Evolutionary conservation across 352 stramenopile genomes (phyloP), one percentile per base, ranked within the genome.

Genomic region (Nothophytophthora sp.): DNA sequence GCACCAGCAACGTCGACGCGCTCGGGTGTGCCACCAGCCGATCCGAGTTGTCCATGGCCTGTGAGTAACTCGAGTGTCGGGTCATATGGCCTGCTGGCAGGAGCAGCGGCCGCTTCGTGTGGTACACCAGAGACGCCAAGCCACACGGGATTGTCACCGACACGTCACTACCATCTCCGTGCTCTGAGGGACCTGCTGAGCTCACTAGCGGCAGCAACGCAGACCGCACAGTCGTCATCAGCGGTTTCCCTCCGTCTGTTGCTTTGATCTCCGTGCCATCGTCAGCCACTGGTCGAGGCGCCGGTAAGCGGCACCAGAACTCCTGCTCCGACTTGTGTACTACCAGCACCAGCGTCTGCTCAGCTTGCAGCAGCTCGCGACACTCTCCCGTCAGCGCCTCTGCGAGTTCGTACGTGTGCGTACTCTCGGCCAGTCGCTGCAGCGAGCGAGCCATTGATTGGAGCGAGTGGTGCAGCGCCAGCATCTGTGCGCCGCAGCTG

Each of bases 251-350:
- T 0, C 23, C 16, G 12, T 54, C 36, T 16, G 29, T 56, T 42
- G 39, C 39, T 62, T 50, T 78, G 28, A 19, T 48, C 44, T 29
- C 48, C 12, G 18, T 55, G 18, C 4, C 5, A 3, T 55, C 34
- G 35, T 61, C 34, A 16, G 16, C 10, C 13, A 37, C 18, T 20
- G 34, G 27, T 35, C 10, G 29, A 18, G 50, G 56, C n/a, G 18
- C 63, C 5, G 67, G 66, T 13, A 87, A 50, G 15, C 81, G 78
- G 23, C 81, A 89, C 81, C 81, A 92, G 20, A 92, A 89, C 33
- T 92, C 81, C 15, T 90, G 73, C 50, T 90, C 73, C 4, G 77
- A 66, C 15, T 80, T 80, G 50, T 92, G 79, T 23, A 83, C 69
- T 4, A 92, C 67, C 18, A 89, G 79, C 42, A 92, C 64, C 16